Evolutionary conservation across 441 rosid species (phyloP), one percentile per base, ranked within the genome.

Genomic region (Hura crepitans): DNA sequence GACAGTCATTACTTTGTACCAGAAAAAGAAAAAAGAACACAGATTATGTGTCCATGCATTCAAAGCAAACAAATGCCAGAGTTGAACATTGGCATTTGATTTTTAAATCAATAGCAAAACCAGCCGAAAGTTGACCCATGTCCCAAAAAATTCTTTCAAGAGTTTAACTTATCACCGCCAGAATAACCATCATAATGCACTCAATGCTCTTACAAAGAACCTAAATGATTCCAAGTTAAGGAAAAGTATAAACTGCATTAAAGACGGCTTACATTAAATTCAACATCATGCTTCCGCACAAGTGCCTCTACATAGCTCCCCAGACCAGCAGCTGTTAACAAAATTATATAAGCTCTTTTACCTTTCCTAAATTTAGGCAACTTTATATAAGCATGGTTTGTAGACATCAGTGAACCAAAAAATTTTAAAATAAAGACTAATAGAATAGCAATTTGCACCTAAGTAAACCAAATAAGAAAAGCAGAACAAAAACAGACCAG

Each of bases 301-400:
- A 91, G 89, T 28, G 96, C 91, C 81, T 95, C 99, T 73, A 95
- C 97, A 72, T 91, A 89, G 88, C 87, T 90, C 79, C 99, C 97
- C 77, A 95, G 81, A 69, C 97, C 97, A 72, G 98, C 87, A 82
- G 96, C 99, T 95, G 86, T 71, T 43, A 74, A 66, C 53, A 79
- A 72, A 65, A 77, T n/a, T 25, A 68, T 30, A 31, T 79, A 42
- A 76, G 75, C 74, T 66, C 45, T 43, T n/a, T 59, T 25, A 56
- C 33, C 56, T 49, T 39, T 54, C 31, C 63, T 22, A 39, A 47
- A 13, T 64, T 60, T 39, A 42, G 14, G 14, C 6, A n/a, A 30
- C 25, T 7, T 11, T 11, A 62, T 42, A 65, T 2, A 66, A 22
- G 39, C 56, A 75, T 45, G 53, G 47, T 51, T 74, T 56, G 61